Evolutionary conservation across 768 basidiomycete species (phyloP).

Genomic region (Coprinopsis cinerea): DNA sequence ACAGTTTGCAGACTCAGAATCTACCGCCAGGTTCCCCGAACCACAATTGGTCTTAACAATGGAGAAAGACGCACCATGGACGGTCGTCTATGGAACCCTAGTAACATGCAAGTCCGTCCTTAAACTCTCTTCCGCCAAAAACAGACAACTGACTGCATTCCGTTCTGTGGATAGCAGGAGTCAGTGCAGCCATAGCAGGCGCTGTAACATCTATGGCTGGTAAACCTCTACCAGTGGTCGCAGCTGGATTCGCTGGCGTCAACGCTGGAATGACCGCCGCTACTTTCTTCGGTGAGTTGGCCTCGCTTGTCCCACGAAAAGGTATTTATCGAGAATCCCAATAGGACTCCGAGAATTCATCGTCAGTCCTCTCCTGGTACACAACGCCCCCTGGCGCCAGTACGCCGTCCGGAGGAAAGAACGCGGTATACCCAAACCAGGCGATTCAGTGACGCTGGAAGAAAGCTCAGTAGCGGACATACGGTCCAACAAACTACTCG

Average conservation of each 20-base stretch:
- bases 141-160: conserved; percentile 16
- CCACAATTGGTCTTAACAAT: conserved; percentile 19
- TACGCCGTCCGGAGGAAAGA: conserved; percentile 38
- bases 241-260: conserved; percentile 56
- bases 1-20: too few species aligned
- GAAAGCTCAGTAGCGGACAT: conserved; percentile 44
- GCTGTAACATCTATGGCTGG: conserved; percentile 40
- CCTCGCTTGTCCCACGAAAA: not conserved
- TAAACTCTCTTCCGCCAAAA: conserved; percentile 19
- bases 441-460: conserved; percentile 6
- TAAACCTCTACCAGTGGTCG: conserved; percentile 37
- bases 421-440: conserved; percentile 12
- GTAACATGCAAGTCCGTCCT: conserved; percentile 80
- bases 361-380: conserved; percentile 57
- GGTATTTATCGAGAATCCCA: conserved; percentile 4
- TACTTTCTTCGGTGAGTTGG: conserved; percentile 70
- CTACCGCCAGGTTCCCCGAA: too few species aligned
- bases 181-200: conserved; percentile 47
- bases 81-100: conserved; percentile 52
- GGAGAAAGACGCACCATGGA: conserved; percentile 30
- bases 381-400: conserved; percentile 38
- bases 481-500: conserved; percentile 55
- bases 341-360: conserved; percentile 72
- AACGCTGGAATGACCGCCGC: conserved; percentile 70
- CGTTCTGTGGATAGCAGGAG: conserved; percentile 37